These are phyloP conservation scores for Farysia itapuensis DNA, from an alignment of 1,284 basidiomycete species.

Conservation along the genomic window DNA sequence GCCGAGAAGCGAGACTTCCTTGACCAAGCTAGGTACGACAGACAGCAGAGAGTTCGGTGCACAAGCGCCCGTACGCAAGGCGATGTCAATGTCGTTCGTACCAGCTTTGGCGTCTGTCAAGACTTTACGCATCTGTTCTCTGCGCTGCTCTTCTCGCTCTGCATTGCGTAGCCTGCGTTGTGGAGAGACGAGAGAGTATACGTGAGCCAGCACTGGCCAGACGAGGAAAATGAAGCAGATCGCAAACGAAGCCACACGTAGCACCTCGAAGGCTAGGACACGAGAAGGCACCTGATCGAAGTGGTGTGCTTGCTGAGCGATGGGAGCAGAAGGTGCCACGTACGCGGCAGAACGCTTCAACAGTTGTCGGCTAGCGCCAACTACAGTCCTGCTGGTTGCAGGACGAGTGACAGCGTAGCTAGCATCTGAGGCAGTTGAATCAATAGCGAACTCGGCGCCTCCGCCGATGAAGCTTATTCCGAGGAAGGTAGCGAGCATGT, in stretches of 20 bases:
- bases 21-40: background rate
- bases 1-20: background rate
- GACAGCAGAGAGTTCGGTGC: conserved; percentile 8
- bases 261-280: conserved; percentile 42
- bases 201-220: conserved; percentile 29
- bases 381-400: conserved; percentile 23
- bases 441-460: conserved; percentile 29
- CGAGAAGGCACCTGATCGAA: conserved; percentile 45
- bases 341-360: conserved; percentile 46
- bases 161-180: background rate
- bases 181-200: conserved; percentile 1
- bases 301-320: conserved; percentile 20
- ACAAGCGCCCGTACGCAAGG: conserved; percentile 9
- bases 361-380: conserved; percentile 53
- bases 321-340: conserved; percentile 8
- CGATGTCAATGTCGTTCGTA: conserved; percentile 5
- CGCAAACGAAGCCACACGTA: conserved; percentile 35
- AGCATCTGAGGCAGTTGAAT: conserved; percentile 9
- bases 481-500: conserved; percentile 53
- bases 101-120: background rate
- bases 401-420: conserved; percentile 15
- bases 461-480: conserved; percentile 51
- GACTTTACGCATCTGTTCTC: background rate
- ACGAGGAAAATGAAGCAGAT: conserved; percentile 37
- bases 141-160: background rate